Conservation (phyloP, 2,329 filamentous ascomycete species). For the Pseudomassariella vexata region DNA sequence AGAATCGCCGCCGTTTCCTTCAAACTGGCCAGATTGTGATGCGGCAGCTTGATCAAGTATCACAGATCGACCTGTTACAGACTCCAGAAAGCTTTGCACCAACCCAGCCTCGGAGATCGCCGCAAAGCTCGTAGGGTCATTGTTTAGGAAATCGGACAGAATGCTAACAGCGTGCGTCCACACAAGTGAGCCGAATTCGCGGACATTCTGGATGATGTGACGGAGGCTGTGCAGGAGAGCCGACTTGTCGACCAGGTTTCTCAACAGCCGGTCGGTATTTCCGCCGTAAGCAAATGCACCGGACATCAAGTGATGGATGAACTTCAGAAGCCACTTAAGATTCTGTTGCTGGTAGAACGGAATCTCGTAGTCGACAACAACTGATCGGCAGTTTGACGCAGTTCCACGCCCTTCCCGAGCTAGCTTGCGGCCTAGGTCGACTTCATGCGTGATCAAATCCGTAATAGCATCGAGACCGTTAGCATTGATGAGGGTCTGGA, state of each 20-base stretch:
- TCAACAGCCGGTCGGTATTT: conserved; percentile 81
- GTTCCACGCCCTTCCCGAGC: conserved; percentile 69
- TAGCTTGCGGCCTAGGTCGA: conserved; percentile 61
- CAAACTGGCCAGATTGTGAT: conserved; percentile 23
- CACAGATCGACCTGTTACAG: conserved; percentile 58
- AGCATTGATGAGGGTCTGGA: conserved; percentile 74
- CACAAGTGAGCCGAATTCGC: conserved; percentile 81
- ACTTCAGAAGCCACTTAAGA: conserved; percentile 89
- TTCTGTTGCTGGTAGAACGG: conserved; percentile 92
- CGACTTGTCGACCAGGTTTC: conserved; percentile 91
- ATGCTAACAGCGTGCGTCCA: conserved; percentile 95
- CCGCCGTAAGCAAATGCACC: conserved; percentile 64
- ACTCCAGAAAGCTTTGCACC: conserved; percentile 78
- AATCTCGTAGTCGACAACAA: conserved; percentile 86
- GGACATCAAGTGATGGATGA: conserved; percentile 91
- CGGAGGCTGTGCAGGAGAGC: conserved; percentile 74
- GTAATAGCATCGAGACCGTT: conserved; percentile 86
- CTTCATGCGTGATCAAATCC: conserved; percentile 77
- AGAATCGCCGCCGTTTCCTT: conserved; percentile 27
- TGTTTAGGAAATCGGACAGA: conserved; percentile 94
- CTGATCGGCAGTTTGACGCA: conserved; percentile 63
- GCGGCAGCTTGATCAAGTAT: conserved; percentile 27
- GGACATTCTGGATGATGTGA: conserved; percentile 73
- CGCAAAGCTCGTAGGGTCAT: conserved; percentile 94
- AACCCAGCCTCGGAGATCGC: conserved; percentile 92